Percentiles rank a stretch among this genome's conserved stretches.
Conservation (phyloP, 2,329 filamentous ascomycete genomes). For the Sporothrix mexicana region DNA sequence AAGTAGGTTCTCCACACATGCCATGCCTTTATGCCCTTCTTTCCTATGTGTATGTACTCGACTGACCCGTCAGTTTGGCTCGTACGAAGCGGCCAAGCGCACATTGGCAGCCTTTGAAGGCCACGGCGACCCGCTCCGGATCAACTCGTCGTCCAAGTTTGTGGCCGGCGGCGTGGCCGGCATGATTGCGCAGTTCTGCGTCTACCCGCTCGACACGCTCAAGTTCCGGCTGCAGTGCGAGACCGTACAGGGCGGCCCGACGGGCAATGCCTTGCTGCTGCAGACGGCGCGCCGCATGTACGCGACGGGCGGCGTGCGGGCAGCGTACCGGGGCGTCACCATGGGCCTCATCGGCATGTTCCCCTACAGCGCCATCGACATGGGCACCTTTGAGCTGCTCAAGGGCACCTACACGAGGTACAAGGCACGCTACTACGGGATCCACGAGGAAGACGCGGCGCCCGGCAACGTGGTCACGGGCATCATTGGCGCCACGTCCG, state of each 20-base stretch:
- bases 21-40: not conserved
- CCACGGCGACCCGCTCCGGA: conserved; percentile 77
- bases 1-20: conserved; percentile 50
- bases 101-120: conserved; percentile 86
- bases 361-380: conserved; percentile 94
- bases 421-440: conserved; percentile 70
- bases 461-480: conserved; percentile 85
- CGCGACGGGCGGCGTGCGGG: conserved; percentile 71
- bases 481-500: conserved; percentile 87
- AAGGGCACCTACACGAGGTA: conserved; percentile 75
- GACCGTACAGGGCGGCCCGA: conserved; percentile 82
- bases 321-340: conserved; percentile 89
- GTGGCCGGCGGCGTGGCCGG: conserved; percentile 88
- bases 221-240: conserved; percentile 91
- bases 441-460: conserved; percentile 82
- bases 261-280: conserved; percentile 80
- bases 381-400: conserved; percentile 92
- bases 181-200: conserved; percentile 93
- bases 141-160: conserved; percentile 87
- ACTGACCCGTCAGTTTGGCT: conserved; percentile 68
- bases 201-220: conserved; percentile 90
- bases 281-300: conserved; percentile 89
- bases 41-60: too few relatives aligned
- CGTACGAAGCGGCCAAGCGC: conserved; percentile 93
- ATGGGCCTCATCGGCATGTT: conserved; percentile 97